These are phyloP conservation scores for Limnomonas spitsbergensis DNA, from an alignment of 139 green algal species.

Conservation along the genomic window DNA sequence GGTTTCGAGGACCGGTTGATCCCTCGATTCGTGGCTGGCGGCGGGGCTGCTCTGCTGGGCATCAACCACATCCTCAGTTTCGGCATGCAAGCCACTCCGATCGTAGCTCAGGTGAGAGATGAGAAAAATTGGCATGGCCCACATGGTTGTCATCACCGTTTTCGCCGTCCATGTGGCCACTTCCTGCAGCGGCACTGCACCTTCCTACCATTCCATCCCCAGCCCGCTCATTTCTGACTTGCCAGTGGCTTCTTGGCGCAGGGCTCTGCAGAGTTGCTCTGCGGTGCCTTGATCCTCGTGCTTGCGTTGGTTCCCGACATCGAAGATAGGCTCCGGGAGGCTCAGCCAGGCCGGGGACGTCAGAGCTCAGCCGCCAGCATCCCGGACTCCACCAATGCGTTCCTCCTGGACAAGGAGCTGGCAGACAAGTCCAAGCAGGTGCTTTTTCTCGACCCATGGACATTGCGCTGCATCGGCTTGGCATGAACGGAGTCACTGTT, in stretches of 20 bases:
- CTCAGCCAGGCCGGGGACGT: slow-evolving; percentile 57
- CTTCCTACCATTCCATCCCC: too few species aligned
- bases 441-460: too few species aligned
- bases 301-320: slow-evolving; percentile 64
- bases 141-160: background rate
- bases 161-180: too few species aligned
- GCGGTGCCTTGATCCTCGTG: slow-evolving; percentile 53
- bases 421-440: slow-evolving; percentile 39
- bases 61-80: slow-evolving; percentile 64
- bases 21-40: slow-evolving; percentile 65
- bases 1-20: slow-evolving; percentile 83
- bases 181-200: too few species aligned
- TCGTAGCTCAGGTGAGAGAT: background rate
- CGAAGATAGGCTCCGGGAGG: slow-evolving; percentile 64
- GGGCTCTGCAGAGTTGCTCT: slow-evolving; percentile 65
- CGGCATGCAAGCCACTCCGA: background rate
- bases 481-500: too few species aligned
- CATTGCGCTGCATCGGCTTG: too few species aligned
- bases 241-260: too few species aligned
- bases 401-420: slow-evolving; percentile 41
- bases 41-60: slow-evolving; percentile 53
- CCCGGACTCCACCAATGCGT: slow-evolving; percentile 48
- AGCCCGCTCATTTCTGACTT: too few species aligned
- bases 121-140: too few species aligned
- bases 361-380: slow-evolving; percentile 37